phyloP scores from a whole-genome alignment of 768 basidiomycete genomes.

The Udeniomyces megalosporus region DNA sequence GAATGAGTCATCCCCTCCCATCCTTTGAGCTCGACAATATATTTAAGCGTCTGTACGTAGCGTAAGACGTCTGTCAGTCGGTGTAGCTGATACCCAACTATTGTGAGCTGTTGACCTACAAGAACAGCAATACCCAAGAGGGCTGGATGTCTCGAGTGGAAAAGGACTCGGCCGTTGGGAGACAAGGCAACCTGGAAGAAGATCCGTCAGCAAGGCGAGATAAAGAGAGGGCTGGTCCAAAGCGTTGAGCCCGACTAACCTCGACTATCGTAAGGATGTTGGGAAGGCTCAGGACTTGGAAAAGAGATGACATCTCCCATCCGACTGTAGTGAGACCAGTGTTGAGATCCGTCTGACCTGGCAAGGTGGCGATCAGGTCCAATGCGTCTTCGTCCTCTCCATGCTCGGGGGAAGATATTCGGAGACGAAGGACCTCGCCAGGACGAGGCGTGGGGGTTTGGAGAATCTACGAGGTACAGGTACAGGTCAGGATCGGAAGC shows the following conservation, averaged over 20 bases:
- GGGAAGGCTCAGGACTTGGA: slow-evolving; percentile 81
- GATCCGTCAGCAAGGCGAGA: not conserved
- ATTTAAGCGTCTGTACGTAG: slow-evolving; percentile 59
- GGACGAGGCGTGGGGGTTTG: slow-evolving; percentile 57
- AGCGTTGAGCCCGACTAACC: slow-evolving; percentile 15
- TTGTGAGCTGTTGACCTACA: no score
- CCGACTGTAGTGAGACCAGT: slow-evolving; percentile 75
- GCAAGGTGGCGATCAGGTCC: slow-evolving; percentile 77
- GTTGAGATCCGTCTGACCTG: slow-evolving; percentile 85
- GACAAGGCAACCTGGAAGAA: slow-evolving; percentile 55
- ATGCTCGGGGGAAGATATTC: slow-evolving; percentile 34
- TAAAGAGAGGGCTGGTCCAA: not conserved
- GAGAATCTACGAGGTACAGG: slow-evolving; percentile 23
- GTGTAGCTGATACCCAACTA: no score
- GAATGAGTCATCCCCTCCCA: slow-evolving; percentile 74
- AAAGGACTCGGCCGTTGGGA: slow-evolving; percentile 69
- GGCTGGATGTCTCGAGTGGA: slow-evolving; percentile 74
- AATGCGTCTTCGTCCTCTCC: slow-evolving; percentile 37
- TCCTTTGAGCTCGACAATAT: slow-evolving; percentile 78
- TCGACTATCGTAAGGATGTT: slow-evolving; percentile 81
- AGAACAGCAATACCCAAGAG: slow-evolving; percentile 63
- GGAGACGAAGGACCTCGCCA: slow-evolving; percentile 69
- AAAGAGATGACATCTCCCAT: slow-evolving; percentile 92
- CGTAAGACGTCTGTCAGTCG: no score
- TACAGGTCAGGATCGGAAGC: not conserved